Evolutionary conservation across 2,329 filamentous ascomycete species (phyloP).

Genomic region (Albifimbria verrucaria): DNA sequence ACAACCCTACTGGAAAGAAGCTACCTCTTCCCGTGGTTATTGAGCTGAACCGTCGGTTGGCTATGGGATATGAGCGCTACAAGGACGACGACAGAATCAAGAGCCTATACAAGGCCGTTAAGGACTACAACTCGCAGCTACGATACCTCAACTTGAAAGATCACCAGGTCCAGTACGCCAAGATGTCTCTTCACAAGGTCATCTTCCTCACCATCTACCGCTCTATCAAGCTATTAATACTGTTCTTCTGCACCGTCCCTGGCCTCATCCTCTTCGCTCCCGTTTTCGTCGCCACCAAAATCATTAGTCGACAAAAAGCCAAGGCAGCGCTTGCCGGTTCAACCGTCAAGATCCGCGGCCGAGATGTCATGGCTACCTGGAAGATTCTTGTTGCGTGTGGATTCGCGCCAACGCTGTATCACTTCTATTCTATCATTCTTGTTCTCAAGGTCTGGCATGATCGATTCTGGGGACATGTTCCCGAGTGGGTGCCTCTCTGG

Average conservation of each 20-base stretch:
- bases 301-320: conserved; percentile 79
- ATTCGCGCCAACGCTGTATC: conserved; percentile 77
- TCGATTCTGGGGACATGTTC: conserved; percentile 77
- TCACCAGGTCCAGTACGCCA: conserved; percentile 91
- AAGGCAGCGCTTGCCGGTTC: conserved; percentile 80
- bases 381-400: conserved; percentile 86
- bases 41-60: conserved; percentile 86
- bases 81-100: conserved; percentile 86
- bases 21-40: conserved; percentile 88
- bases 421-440: conserved; percentile 72
- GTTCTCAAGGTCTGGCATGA: conserved; percentile 78
- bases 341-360: conserved; percentile 82
- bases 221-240: conserved; percentile 69
- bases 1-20: conserved; percentile 93
- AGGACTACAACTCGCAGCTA: conserved; percentile 82
- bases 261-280: conserved; percentile 85
- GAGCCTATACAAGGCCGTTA: conserved; percentile 69
- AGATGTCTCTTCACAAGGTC: conserved; percentile 74
- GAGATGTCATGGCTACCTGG: conserved; percentile 92
- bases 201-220: conserved; percentile 77
- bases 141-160: conserved; percentile 84
- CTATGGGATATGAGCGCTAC: conserved; percentile 88
- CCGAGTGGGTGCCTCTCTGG: conserved; percentile 77
- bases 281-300: conserved; percentile 79
- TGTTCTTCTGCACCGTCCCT: conserved; percentile 79